Percentiles rank a stretch among this genome's conserved stretches.
phyloP scores from a whole-genome alignment of 2,329 filamentous ascomycete genomes.

The Ophiostoma ulmi region DNA sequence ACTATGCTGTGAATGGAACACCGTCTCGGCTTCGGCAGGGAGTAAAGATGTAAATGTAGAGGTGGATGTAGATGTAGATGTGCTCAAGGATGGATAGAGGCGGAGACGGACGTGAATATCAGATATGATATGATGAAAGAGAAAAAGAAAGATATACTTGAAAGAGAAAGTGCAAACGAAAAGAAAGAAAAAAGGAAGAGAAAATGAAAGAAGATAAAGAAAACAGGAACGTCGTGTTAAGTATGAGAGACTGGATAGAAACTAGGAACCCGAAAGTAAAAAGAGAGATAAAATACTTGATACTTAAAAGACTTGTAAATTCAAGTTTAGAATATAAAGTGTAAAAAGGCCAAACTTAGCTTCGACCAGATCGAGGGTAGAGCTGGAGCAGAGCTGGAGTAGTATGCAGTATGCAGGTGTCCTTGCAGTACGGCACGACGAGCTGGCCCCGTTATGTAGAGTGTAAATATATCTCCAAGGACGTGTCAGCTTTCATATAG shows the following conservation, averaged over 20 bases:
- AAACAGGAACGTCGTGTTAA: not conserved
- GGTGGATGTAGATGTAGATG: not conserved
- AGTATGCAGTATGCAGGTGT: not conserved
- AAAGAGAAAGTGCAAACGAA: slow-evolving; percentile 5
- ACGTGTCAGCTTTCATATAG: slow-evolving; percentile 30
- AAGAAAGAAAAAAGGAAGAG: slow-evolving; percentile 8
- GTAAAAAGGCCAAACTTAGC: not conserved
- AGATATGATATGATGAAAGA: not conserved
- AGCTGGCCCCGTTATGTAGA: slow-evolving; percentile 25
- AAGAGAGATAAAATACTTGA: not conserved
- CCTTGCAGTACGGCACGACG: slow-evolving; percentile 1
- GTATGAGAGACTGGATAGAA: not conserved
- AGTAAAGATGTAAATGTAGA: not conserved
- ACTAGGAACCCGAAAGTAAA: not conserved
- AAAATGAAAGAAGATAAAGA: slow-evolving; percentile 7
- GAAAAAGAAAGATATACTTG: not conserved
- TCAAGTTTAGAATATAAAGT: not conserved
- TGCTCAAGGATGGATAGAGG: not conserved
- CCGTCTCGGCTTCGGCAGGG: slow-evolving; percentile 11
- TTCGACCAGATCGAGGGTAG: not conserved
- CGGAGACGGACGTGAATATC: not conserved
- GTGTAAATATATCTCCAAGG: slow-evolving; percentile 24
- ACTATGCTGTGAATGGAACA: slow-evolving; percentile 20
- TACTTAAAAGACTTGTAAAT: not conserved
- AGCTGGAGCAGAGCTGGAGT: not conserved